A percentile compares a stretch with the other conserved stretches of the same genome.
Conservation (phyloP, 2,329 filamentous ascomycete species). For the Ciborinia camelliae region DNA sequence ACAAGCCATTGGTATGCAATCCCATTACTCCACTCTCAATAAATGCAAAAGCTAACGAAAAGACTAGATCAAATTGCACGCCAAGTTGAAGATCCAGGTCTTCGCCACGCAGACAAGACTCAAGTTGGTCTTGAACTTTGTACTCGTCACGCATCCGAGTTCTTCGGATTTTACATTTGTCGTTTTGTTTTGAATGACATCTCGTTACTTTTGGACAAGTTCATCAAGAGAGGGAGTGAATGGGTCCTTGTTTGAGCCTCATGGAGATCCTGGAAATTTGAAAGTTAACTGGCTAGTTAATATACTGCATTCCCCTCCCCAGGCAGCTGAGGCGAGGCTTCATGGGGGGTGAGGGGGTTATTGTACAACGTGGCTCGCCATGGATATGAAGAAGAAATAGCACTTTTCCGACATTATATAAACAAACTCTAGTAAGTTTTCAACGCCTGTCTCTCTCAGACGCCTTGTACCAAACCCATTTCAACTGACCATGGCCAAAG, state of each 20-base stretch:
- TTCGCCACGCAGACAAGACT: slow-evolving; percentile 87
- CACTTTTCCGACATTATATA: no score
- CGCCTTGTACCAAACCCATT: no score
- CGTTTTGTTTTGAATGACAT: slow-evolving; percentile 90
- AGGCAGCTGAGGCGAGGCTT: no score
- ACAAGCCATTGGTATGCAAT: slow-evolving; percentile 77
- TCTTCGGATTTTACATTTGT: slow-evolving; percentile 96
- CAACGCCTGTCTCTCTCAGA: no score
- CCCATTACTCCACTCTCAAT: neutral
- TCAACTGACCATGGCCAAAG: no score
- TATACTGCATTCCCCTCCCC: no score
- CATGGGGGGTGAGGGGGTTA: no score
- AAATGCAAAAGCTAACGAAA: slow-evolving; percentile 32
- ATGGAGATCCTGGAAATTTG: no score
- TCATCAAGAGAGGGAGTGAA: slow-evolving; percentile 92
- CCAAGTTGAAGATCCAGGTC: slow-evolving; percentile 90
- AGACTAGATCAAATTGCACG: slow-evolving; percentile 83
- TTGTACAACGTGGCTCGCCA: no score
- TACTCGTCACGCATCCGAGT: slow-evolving; percentile 90
- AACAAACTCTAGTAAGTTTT: no score
- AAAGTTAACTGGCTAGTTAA: no score
- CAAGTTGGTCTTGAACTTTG: slow-evolving; percentile 94
- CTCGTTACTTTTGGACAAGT: slow-evolving; percentile 85
- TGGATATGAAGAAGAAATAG: no score
- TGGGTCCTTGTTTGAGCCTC: slow-evolving; percentile 71